These are phyloP conservation scores for Phytophthora brassicae DNA, from an alignment of 352 stramenopile species.

Conservation along the genomic window DNA sequence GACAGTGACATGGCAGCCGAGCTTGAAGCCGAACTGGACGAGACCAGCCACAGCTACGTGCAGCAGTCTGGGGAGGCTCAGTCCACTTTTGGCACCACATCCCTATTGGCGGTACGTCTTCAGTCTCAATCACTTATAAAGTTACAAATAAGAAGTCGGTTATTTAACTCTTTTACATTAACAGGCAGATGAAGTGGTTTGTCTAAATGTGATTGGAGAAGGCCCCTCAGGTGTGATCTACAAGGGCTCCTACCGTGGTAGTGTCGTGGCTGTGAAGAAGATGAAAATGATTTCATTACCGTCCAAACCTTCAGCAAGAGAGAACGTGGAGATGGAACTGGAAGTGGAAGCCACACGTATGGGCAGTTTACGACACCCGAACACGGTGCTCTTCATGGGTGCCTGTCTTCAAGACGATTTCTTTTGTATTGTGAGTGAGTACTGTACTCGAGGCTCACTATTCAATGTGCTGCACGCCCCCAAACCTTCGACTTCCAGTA, in stretches of 20 bases:
- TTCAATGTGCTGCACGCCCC: constrained; percentile 92
- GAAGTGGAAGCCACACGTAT: constrained; percentile 82
- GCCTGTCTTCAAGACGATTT: constrained; percentile 95
- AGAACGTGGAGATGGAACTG: constrained; percentile 84
- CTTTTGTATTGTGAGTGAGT: constrained; percentile 96
- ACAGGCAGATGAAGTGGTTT: constrained; percentile 84
- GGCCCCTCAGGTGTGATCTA: constrained; percentile 81
- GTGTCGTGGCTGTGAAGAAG: constrained; percentile 85
- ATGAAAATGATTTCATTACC: constrained; percentile 78
- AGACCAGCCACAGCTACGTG: constrained; percentile 59
- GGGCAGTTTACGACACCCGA: constrained; percentile 95
- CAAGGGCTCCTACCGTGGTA: constrained; percentile 85
- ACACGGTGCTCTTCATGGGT: constrained; percentile 98
- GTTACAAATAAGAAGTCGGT: too few relatives aligned
- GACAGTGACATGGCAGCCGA: constrained; percentile 85
- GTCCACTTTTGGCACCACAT: constrained; percentile 71
- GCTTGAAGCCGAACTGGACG: constrained; percentile 83
- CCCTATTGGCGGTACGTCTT: constrained; percentile 63
- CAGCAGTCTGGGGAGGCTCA: constrained; percentile 38
- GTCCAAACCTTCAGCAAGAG: constrained; percentile 54
- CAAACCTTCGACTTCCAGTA: constrained; percentile 31
- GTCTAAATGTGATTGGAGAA: constrained; percentile 76
- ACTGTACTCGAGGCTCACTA: constrained; percentile 93
- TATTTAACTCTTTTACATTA: neutral
- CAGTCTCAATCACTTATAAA: neutral